Conservation (phyloP, 2,329 filamentous ascomycete species). For the Acrodontium crateriforme region DNA sequence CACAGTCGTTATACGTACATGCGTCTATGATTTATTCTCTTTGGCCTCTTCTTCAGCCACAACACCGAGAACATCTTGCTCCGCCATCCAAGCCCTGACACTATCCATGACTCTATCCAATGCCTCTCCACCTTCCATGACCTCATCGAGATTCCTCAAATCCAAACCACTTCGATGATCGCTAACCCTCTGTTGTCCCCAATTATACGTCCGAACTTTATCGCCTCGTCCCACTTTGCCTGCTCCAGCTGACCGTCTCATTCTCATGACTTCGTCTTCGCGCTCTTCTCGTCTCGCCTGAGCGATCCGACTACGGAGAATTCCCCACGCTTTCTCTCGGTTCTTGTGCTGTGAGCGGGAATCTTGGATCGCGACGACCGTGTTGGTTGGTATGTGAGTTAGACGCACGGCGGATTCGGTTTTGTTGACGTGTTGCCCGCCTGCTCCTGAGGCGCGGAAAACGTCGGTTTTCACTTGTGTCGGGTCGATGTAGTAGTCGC, state of each 20-base stretch:
- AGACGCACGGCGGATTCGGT: slow-evolving; percentile 91
- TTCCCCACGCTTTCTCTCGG: slow-evolving; percentile 70
- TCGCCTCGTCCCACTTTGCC: slow-evolving; percentile 75
- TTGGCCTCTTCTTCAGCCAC: slow-evolving; percentile 17
- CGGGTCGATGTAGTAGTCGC: slow-evolving; percentile 80
- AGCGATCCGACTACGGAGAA: slow-evolving; percentile 71
- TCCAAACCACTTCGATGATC: slow-evolving; percentile 75
- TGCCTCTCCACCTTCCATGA: slow-evolving; percentile 61
- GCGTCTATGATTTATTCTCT: slow-evolving; percentile 7
- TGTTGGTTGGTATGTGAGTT: slow-evolving; percentile 79
- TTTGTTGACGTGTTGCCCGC: slow-evolving; percentile 96
- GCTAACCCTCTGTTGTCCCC: slow-evolving; percentile 63
- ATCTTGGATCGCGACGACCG: slow-evolving; percentile 83
- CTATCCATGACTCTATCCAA: slow-evolving; percentile 67
- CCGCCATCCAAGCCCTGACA: slow-evolving; percentile 60
- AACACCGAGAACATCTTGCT: slow-evolving; percentile 59
- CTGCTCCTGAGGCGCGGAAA: slow-evolving; percentile 83
- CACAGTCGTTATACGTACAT: too few relatives aligned
- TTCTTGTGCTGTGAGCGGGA: slow-evolving; percentile 82
- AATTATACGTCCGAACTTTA: slow-evolving; percentile 91
- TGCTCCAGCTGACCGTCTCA: slow-evolving; percentile 68
- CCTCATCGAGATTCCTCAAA: slow-evolving; percentile 63
- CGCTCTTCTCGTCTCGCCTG: slow-evolving; percentile 66
- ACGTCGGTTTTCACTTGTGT: slow-evolving; percentile 73
- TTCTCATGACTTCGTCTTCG: slow-evolving; percentile 61